These are phyloP conservation scores for Paramecium pentaurelia DNA, from an alignment of 73 alveolate genomes.

Conservation along the genomic window DNA sequence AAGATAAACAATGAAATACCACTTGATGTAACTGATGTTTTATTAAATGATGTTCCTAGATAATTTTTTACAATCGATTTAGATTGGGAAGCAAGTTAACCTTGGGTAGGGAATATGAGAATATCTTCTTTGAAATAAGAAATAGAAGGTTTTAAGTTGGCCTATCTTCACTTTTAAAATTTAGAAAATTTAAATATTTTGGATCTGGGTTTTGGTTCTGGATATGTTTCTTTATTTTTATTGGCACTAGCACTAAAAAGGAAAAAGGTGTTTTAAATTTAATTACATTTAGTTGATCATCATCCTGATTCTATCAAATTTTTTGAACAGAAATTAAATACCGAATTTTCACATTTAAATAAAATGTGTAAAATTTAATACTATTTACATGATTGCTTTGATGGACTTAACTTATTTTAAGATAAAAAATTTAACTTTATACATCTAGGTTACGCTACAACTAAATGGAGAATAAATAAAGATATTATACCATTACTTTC, in stretches of 20 bases:
- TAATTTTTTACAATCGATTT: neutral
- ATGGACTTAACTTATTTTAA: neutral
- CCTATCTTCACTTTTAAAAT: neutral
- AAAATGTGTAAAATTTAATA: neutral
- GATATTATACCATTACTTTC: neutral
- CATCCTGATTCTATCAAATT: neutral
- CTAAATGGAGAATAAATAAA: constrained; percentile 13
- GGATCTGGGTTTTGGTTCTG: constrained; percentile 31
- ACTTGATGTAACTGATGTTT: neutral
- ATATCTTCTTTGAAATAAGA: neutral
- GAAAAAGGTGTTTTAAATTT: neutral
- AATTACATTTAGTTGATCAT: neutral
- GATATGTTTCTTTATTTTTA: neutral
- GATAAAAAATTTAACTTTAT: neutral
- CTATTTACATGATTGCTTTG: neutral
- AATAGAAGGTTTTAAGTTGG: neutral
- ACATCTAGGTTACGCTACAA: neutral
- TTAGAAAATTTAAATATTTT: neutral
- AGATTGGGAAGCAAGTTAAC: constrained; percentile 1
- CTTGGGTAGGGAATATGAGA: neutral
- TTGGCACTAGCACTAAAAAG: neutral
- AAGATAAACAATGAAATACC: neutral
- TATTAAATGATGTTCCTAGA: constrained; percentile 5
- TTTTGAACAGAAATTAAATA: neutral
- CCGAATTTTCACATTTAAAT: neutral